These are phyloP conservation scores for Torulaspora indica DNA, from an alignment of 805 yeast species.

Conservation along the genomic window DNA sequence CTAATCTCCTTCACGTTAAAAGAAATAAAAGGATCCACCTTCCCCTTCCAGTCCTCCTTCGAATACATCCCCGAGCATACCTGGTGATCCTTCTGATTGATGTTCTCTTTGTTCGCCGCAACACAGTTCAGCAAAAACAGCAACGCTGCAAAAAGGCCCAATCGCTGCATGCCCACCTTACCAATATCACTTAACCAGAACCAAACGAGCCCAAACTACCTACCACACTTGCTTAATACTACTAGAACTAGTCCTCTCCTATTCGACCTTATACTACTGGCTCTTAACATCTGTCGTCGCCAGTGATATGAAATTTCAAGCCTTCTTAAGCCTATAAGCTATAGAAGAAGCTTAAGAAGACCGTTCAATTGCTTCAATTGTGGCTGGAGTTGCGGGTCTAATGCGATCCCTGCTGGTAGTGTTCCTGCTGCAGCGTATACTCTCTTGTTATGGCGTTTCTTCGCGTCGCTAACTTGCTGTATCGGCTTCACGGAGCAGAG, in stretches of 20 bases:
- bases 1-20: conserved; percentile 40
- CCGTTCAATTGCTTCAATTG: no score
- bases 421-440: no score
- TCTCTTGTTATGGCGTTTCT: neutral
- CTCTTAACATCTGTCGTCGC: neutral
- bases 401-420: neutral
- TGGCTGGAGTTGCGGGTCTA: neutral
- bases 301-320: neutral
- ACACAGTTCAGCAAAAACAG: conserved; percentile 14
- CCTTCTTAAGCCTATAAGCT: neutral
- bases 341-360: no score
- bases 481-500: no score
- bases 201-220: neutral
- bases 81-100: conserved; percentile 53
- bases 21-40: conserved; percentile 55
- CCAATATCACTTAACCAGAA: neutral
- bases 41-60: conserved; percentile 83
- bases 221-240: neutral
- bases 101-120: conserved; percentile 41
- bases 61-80: conserved; percentile 89
- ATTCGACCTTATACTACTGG: neutral
- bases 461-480: neutral
- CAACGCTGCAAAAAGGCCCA: conserved; percentile 3
- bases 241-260: neutral
- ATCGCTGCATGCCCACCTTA: conserved; percentile 8